Percentiles rank a stretch among this genome's conserved stretches.
Conservation (phyloP, 2,329 filamentous ascomycete species). For the Pseudogymnoascus sp. region DNA sequence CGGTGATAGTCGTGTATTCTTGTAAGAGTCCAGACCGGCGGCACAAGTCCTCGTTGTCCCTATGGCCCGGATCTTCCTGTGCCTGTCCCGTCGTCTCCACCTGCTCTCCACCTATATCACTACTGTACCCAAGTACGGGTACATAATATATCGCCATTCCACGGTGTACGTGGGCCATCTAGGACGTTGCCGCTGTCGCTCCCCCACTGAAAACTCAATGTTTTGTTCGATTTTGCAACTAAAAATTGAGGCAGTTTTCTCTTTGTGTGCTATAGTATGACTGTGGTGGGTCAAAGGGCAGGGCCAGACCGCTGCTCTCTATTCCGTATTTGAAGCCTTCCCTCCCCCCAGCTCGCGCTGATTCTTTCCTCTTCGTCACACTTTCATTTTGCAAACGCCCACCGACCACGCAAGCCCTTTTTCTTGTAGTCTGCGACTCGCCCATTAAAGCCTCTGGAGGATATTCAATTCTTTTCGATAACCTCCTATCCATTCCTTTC, state of each 20-base stretch:
- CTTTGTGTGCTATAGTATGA: background rate
- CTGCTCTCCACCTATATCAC: background rate
- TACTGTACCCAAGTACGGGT: background rate
- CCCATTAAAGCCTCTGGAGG: constrained; percentile 5
- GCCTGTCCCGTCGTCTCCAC: background rate
- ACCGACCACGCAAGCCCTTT: constrained; percentile 8
- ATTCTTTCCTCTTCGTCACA: background rate
- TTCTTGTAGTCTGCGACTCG: constrained; percentile 9
- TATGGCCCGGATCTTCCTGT: background rate
- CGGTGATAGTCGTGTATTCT: background rate
- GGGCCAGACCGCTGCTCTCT: background rate
- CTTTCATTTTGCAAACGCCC: constrained; percentile 7
- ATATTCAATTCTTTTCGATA: constrained; percentile 6
- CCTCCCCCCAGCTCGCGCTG: background rate
- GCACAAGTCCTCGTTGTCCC: background rate
- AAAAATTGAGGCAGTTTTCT: background rate
- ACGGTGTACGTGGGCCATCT: constrained; percentile 1
- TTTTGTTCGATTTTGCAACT: background rate
- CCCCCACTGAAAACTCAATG: background rate
- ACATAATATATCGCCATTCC: background rate
- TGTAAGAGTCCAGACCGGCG: background rate
- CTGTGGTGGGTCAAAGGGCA: constrained; percentile 1
- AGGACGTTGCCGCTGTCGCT: constrained; percentile 2
- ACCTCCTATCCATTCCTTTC: constrained; percentile 9
- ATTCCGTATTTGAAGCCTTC: background rate